Conservation (phyloP, 495 filamentous ascomycete species). For the Penicillium chermesinum region DNA sequence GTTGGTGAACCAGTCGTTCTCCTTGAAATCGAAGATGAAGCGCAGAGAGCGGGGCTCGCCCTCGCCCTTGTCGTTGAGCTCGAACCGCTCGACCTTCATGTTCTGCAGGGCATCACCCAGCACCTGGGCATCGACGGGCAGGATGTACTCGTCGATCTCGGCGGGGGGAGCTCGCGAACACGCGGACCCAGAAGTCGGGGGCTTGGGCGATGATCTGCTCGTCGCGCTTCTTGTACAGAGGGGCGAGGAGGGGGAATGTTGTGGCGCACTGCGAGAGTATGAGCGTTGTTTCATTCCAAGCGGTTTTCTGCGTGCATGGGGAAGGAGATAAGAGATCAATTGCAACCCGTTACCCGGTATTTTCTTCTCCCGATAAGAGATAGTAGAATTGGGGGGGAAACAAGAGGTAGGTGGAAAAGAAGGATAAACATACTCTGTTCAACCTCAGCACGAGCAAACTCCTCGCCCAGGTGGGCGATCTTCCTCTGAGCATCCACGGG, state of each 20-base stretch:
- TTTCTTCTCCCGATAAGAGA: neutral
- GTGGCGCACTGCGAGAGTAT: conserved; percentile 28
- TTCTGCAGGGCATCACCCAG: conserved; percentile 56
- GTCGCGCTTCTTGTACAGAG: conserved; percentile 69
- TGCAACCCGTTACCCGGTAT: neutral
- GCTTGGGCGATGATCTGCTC: conserved; percentile 57
- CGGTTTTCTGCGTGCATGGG: neutral
- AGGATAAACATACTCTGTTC: conserved; percentile 34
- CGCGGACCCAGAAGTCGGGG: conserved; percentile 81
- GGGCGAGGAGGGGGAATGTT: conserved; percentile 33
- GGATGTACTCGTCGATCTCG: conserved; percentile 80
- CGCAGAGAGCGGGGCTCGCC: conserved; percentile 48
- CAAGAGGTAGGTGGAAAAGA: neutral
- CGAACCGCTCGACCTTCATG: conserved; percentile 69
- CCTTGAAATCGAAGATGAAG: conserved; percentile 40
- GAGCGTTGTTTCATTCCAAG: neutral
- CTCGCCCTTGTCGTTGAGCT: conserved; percentile 55
- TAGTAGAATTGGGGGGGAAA: neutral
- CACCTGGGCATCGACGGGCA: conserved; percentile 64
- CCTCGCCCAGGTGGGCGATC: conserved; percentile 33
- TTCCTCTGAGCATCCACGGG: conserved; percentile 27
- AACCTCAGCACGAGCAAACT: conserved; percentile 35
- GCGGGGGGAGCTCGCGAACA: conserved; percentile 76
- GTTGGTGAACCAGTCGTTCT: conserved; percentile 74
- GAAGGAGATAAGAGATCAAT: neutral